phyloP scores from a whole-genome alignment of 129 eudicot species.

The Glebionis coronaria region DNA sequence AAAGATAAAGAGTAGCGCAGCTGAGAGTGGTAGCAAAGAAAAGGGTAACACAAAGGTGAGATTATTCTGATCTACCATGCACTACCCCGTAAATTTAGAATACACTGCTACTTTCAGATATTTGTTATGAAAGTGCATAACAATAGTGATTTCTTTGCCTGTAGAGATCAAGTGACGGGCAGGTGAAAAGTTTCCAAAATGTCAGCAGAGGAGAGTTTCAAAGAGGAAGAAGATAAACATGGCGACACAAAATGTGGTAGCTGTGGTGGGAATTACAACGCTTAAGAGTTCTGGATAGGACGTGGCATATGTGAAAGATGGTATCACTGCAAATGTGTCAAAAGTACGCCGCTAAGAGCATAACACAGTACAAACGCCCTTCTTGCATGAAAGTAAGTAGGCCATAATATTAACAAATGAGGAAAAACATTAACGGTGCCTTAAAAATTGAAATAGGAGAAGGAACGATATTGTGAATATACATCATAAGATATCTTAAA shows the following conservation, averaged over 20 bases:
- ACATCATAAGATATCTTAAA: no score
- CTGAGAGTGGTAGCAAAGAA: constrained; percentile 83
- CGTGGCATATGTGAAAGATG: constrained; percentile 92
- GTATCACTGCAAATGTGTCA: constrained; percentile 96
- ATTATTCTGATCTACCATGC: background rate
- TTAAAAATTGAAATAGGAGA: no score
- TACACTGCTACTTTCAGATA: background rate
- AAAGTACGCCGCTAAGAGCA: constrained; percentile 92
- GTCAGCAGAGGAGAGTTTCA: constrained; percentile 60
- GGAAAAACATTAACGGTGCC: no score
- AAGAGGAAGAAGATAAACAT: constrained; percentile 92
- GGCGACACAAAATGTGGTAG: constrained; percentile 88
- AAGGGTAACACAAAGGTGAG: constrained; percentile 81
- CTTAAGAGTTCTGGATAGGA: constrained; percentile 96
- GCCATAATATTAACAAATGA: background rate
- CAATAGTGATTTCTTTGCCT: constrained; percentile 8
- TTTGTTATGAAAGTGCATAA: background rate
- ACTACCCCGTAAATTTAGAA: background rate
- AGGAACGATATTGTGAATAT: no score
- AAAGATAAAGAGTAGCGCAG: constrained; percentile 91
- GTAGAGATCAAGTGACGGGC: constrained; percentile 92
- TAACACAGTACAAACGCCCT: constrained; percentile 92
- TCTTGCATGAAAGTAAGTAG: constrained; percentile 34
- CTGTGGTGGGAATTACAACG: constrained; percentile 86
- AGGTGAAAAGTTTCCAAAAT: constrained; percentile 67